Base-by-base conservation (phyloP, 2,329 filamentous ascomycete genomes). In the Hyphodiscus sp. region DNA sequence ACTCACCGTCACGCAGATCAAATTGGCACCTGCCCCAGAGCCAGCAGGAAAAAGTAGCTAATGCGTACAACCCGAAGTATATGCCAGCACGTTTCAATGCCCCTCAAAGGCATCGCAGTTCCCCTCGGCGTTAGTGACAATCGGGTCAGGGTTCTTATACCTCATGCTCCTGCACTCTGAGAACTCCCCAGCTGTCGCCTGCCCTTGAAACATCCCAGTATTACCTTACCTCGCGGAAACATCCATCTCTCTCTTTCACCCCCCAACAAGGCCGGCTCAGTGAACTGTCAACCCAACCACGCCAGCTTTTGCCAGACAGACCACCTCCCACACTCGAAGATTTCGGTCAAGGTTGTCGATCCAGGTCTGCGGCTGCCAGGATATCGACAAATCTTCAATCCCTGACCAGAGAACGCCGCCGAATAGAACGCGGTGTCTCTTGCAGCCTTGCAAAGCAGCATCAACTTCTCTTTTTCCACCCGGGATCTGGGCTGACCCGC, bases 1-100 rank as follows among this genome's bases (percentile, higher is more conserved):
- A 54, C 57, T 55, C 43, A 45, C 48, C 50, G 54, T 58, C 52
- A 52, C 52, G 53, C 52, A 56, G 48, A 59, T 61, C 57, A 61
- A 49, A 49, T 51, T 54, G n/a, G 49, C 52, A 26, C 47, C 41
- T 43, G 46, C 46, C 46, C 42, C 15, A n/a, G 19, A 51, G 15
- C 10, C 44, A 49, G 11, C 16, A 29, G 18, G 45, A 42, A 45
- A 50, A 23, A n/a, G n/a, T 50, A 50, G 47, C 54, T 55, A 48
- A 55, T 55, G 20, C 49, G 55, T 55, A 46, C 50, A 41, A 51
- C 50, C 15, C 16, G 33, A n/a, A 38, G 16, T 38, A 38, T n/a
- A 38, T n/a, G 16, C 5, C 4, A 38, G 33, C 33, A 13, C 33
- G 33, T n/a, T n/a, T 38, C 33, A 38, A n/a, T 15, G 33, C 33